Evolutionary conservation across 805 yeast species (phyloP).

Genomic region (Saturnispora sekii): DNA sequence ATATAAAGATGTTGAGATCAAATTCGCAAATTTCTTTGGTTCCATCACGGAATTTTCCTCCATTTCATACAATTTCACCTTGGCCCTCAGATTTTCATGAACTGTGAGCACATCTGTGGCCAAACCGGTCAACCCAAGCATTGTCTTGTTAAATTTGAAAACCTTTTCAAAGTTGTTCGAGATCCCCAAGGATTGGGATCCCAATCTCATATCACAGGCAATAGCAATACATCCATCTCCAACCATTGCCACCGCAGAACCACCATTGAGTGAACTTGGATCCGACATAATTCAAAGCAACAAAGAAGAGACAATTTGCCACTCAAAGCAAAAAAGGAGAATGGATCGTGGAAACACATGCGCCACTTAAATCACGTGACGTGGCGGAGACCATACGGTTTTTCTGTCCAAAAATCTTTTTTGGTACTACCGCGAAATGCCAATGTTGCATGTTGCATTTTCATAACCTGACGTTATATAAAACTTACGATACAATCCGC

Average conservation of each 20-base stretch:
- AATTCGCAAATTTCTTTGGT: conserved; percentile 87
- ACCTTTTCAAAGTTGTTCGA: conserved; percentile 90
- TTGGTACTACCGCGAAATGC: too few species aligned
- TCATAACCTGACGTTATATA: too few species aligned
- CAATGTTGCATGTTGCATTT: too few species aligned
- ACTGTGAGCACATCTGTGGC: conserved; percentile 91
- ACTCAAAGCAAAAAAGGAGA: not conserved
- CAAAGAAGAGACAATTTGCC: not conserved
- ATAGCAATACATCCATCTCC: conserved; percentile 98
- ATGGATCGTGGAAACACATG: too few species aligned
- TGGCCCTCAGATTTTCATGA: conserved; percentile 69
- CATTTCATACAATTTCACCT: conserved; percentile 80
- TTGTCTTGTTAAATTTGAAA: conserved; percentile 76
- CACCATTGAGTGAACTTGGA: conserved; percentile 79
- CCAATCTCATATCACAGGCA: conserved; percentile 90
- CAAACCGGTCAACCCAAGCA: conserved; percentile 87
- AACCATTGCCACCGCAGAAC: conserved; percentile 96
- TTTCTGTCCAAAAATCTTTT: too few species aligned
- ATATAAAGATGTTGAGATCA: conserved; percentile 82
- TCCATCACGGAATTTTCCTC: conserved; percentile 88
- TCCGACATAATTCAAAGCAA: conserved; percentile 43
- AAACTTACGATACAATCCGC: too few species aligned
- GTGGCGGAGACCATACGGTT: not conserved
- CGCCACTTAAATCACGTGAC: not conserved
- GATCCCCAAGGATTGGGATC: conserved; percentile 87